Evolutionary conservation across 176 grass and related monocot species (phyloP).

Genomic region (Oryza meridionalis): DNA sequence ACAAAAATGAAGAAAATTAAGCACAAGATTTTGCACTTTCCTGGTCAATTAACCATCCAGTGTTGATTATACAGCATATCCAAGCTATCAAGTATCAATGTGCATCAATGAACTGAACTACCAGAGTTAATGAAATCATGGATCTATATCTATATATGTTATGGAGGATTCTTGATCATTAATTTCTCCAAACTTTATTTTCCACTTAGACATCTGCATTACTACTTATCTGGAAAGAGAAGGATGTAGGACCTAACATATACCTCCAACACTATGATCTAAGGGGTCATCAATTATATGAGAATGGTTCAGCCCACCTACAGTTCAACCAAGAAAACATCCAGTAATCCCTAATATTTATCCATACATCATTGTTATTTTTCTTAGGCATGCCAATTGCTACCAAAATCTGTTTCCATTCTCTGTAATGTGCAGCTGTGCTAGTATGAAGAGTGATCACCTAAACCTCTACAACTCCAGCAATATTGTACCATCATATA

Average conservation of each 20-base stretch:
- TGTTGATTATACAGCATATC: too few relatives aligned
- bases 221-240: background rate
- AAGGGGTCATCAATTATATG: background rate
- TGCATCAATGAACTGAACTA: too few relatives aligned
- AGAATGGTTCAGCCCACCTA: background rate
- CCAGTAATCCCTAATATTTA: background rate
- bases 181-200: background rate
- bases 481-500: background rate
- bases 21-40: too few relatives aligned
- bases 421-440: background rate
- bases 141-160: background rate
- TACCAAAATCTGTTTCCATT: background rate
- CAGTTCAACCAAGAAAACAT: background rate
- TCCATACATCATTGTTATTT: background rate
- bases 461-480: background rate
- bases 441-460: background rate
- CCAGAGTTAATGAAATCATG: too few relatives aligned
- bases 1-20: too few relatives aligned
- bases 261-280: background rate
- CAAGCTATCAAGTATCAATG: too few relatives aligned
- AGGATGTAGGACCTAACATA: background rate
- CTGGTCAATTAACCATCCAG: too few relatives aligned
- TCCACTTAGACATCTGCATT: constrained; percentile 4
- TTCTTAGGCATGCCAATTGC: background rate
- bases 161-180: background rate